phyloP scores from a whole-genome alignment of 116 monocot genomes.

The Trichopus zeylanicus region DNA sequence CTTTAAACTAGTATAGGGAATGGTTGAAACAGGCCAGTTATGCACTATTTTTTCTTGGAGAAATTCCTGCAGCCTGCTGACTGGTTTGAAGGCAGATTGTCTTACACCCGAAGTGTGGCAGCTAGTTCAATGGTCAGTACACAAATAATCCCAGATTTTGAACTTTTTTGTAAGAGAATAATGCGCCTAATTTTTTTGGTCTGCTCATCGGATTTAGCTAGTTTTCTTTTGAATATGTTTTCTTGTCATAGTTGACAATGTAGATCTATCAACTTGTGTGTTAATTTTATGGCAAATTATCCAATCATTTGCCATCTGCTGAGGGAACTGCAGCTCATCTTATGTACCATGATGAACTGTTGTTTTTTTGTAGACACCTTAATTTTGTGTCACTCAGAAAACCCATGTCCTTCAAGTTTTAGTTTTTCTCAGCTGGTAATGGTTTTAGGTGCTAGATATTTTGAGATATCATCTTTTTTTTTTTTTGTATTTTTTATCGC shows the following conservation, averaged over 20 bases:
- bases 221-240: neutral
- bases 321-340: neutral
- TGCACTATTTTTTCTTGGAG: conserved; percentile 95
- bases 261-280: neutral
- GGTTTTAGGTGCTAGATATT: too few relatives aligned
- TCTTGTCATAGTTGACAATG: neutral
- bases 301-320: neutral
- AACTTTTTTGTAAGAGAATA: neutral
- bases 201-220: neutral
- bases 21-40: conserved; percentile 63
- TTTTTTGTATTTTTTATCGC: too few relatives aligned
- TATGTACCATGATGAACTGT: neutral
- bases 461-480: too few relatives aligned
- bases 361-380: too few relatives aligned
- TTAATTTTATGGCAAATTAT: neutral
- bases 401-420: neutral
- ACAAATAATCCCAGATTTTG: too few relatives aligned
- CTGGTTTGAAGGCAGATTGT: conserved; percentile 78
- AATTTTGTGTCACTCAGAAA: too few relatives aligned
- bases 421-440: neutral
- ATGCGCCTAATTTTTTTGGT: neutral
- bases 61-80: conserved; percentile 81
- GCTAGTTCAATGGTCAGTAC: conserved; percentile 85
- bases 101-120: conserved; percentile 92
- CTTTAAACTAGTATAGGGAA: conserved; percentile 1